phyloP scores from a whole-genome alignment of 1,284 basidiomycete species.

The Blastosporella zonata region DNA sequence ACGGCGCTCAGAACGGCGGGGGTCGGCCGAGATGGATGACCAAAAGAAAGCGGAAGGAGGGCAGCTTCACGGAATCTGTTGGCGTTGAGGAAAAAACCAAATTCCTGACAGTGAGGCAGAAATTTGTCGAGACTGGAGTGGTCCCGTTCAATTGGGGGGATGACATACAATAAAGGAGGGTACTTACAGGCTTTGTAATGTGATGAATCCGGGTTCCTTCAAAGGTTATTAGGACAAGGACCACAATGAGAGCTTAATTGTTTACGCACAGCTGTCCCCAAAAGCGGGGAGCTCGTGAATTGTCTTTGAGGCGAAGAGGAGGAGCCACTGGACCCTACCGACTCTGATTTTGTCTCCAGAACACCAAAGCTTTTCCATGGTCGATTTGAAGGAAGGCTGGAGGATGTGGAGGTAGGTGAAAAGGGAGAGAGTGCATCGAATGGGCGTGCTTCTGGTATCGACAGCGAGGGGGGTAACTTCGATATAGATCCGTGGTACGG shows the following conservation, averaged over 20 bases:
- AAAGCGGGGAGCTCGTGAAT: constrained; percentile 30
- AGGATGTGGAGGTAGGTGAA: constrained; percentile 39
- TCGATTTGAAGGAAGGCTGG: constrained; percentile 40
- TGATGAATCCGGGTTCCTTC: constrained; percentile 35
- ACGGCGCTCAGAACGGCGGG: constrained; percentile 46
- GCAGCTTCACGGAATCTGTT: constrained; percentile 38
- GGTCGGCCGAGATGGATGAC: constrained; percentile 41
- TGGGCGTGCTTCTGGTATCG: constrained; percentile 29
- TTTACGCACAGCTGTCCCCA: constrained; percentile 32
- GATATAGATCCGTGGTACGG: constrained; percentile 28
- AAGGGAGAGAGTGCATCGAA: constrained; percentile 35
- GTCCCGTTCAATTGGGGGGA: constrained; percentile 7
- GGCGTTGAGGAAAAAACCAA: constrained; percentile 48
- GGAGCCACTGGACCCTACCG: constrained; percentile 36
- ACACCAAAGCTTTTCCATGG: constrained; percentile 34
- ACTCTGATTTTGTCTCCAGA: constrained; percentile 34
- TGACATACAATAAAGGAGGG: constrained; percentile 1
- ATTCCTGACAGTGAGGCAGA: constrained; percentile 38
- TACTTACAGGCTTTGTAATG: constrained; percentile 38
- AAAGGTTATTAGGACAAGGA: constrained; percentile 3
- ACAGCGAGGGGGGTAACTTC: constrained; percentile 29
- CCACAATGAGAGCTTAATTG: background rate
- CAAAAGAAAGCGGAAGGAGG: constrained; percentile 34
- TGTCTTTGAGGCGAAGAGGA: constrained; percentile 34
- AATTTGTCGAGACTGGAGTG: constrained; percentile 38